phyloP scores from a whole-genome alignment of 116 monocot species.

The Dioscorea cayenensis region DNA sequence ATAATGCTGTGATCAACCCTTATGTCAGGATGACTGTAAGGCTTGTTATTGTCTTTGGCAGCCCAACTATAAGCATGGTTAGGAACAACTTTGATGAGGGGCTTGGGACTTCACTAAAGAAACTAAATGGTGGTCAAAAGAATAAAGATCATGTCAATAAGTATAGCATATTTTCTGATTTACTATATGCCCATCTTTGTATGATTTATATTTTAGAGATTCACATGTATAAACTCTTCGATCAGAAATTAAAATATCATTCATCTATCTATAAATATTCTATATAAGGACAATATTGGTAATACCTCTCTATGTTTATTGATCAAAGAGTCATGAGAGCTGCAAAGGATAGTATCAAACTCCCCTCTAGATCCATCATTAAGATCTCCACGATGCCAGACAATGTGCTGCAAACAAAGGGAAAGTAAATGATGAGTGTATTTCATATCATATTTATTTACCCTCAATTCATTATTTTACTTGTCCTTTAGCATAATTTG shows the following conservation, averaged over 20 bases:
- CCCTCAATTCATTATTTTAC: too few relatives aligned
- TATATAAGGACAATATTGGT: background rate
- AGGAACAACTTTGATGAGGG: constrained; percentile 62
- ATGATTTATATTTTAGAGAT: too few relatives aligned
- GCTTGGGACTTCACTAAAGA: constrained; percentile 44
- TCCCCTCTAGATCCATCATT: constrained; percentile 51
- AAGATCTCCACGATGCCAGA: constrained; percentile 58
- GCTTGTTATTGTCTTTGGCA: constrained; percentile 50
- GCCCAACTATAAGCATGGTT: constrained; percentile 41
- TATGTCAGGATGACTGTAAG: constrained; percentile 38
- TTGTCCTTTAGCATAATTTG: too few relatives aligned
- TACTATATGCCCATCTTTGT: background rate
- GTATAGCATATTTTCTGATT: constrained; percentile 11
- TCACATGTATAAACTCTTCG: too few relatives aligned
- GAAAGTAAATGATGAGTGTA: too few relatives aligned
- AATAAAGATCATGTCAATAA: constrained; percentile 30
- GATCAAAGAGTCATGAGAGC: constrained; percentile 40
- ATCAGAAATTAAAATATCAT: too few relatives aligned
- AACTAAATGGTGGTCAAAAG: constrained; percentile 40
- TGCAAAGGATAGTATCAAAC: constrained; percentile 34
- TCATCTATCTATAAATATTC: too few relatives aligned
- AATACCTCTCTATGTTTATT: background rate
- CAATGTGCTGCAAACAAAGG: constrained; percentile 50
- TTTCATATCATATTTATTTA: too few relatives aligned
- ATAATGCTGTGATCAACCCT: constrained; percentile 33